Evolutionary conservation across 2,329 filamentous ascomycete species (phyloP), one percentile per base, ranked within the genome.

Genomic region (Pseudogymnoascus sp.): DNA sequence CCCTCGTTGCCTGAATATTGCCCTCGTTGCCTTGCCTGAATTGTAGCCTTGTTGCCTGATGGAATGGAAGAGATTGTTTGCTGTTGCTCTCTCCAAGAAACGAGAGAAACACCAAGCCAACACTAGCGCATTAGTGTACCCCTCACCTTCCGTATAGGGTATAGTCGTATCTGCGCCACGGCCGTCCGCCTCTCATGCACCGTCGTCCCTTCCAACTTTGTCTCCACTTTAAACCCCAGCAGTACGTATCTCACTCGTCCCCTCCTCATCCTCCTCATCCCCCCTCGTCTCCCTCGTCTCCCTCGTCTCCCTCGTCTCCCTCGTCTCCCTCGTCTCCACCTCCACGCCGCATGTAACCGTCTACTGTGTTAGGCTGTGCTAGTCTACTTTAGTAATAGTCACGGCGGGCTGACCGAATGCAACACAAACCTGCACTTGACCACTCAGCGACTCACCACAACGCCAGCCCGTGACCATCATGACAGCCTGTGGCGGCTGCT

Each of bases 41-140:
- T 8, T 33, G 31, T 10, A 33, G 37, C 37, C 37, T 40, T 10
- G n/a, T 40, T 40, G n/a, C 37, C 37, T 40, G 3, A 40, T 38
- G 10, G n/a, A 16, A 38, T n/a, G 14, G 14, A 31, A 31, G 28
- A 38, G 37, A 38, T 38, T 38, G 14, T 50, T 50, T 53, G 50
- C 50, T 33, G 50, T 56, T 56, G 50, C 26, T 56, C 50, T 56
- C 28, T 56, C 50, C 50, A 56, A 56, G 50, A 56, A 56, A 56
- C 46, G 26, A 16, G 8, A 56, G 7, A 11, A 4, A 26, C 50
- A 56, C 46, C 28, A 53, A 16, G 3, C 2, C 11, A 1, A 26
- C 28, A 6, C 31, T 60, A 24, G 19, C 14, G 1, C 6, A 6
- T 40, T 60, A 40, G 59, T 38, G 19, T 60, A 40, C 35, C 59